Evolutionary conservation across 768 basidiomycete species (phyloP), one percentile per base, ranked within the genome.

Genomic region (Mycena crocata): DNA sequence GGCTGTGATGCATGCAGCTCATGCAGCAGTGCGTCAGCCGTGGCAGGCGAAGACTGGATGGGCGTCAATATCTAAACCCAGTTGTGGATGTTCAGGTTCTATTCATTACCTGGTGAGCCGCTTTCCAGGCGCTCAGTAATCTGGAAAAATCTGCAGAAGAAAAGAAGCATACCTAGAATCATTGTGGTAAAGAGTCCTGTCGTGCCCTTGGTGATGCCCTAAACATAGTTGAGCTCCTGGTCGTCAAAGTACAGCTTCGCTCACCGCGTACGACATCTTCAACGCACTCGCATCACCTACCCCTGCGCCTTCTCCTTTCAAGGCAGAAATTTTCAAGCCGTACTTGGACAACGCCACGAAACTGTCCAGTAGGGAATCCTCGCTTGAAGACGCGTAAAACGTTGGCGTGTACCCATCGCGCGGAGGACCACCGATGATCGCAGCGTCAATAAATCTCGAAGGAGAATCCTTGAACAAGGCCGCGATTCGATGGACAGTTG

Each of bases 181-280:
- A 88, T 87, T 10, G 87, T 84, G n/a, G 84, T 80, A 58, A 82
- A 81, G 23, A 89, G 69, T 0, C 86, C 87, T 12, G 76, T 86
- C 17, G 81, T 77, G 23, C 88, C 87, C 71, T 90, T 90, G 30
- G 79, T 77, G 46, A 90, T 86, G 9, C 87, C 88, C 86, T 88
- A 68, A 39, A 24, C 15, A 55, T 34, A 46, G 46, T 44, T 21
- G 64, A 50, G 54, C 35, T 45, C 52, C 62, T 46, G 57, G 51
- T 59, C 46, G n/a, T 23, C 50, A 3, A 15, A 19, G 32, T 17
- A 39, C 39, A 23, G 7, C 23, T 39, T 5, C 30, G 51, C 84
- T 72, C 57, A 89, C 88, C 52, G 85, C 86, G 75, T 90, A 88
- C 23, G 87, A 86, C 88, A 89, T 88, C 76, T 90, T 90, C 64